Conservation (phyloP, 176 grass and related monocot species). For the Areca catechu region DNA sequence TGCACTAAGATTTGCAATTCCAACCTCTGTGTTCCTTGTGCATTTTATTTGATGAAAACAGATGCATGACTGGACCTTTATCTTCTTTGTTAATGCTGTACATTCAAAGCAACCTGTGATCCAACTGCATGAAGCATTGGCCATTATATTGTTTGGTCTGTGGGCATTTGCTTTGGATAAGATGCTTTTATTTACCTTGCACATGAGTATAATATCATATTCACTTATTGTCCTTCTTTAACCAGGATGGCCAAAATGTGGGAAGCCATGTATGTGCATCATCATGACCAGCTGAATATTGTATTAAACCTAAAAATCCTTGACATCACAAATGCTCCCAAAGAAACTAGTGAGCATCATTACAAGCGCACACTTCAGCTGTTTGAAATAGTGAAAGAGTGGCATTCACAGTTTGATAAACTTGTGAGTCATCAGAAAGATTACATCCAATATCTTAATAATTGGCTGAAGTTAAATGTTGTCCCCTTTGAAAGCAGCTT, state of each 20-base stretch:
- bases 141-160: no score
- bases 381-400: conserved; percentile 53
- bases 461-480: conserved; percentile 86
- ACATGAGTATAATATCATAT: not conserved
- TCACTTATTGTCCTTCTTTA: conserved; percentile 28
- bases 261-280: conserved; percentile 70
- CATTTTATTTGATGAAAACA: no score
- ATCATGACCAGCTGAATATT: conserved; percentile 51
- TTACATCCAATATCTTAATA: conserved; percentile 60
- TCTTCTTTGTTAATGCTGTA: no score
- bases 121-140: no score
- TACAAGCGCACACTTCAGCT: conserved; percentile 77
- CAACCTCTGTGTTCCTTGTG: no score
- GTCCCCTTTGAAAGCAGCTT: conserved; percentile 90
- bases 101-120: no score
- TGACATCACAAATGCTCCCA: conserved; percentile 58
- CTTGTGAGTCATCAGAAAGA: conserved; percentile 72
- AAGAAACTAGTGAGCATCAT: conserved; percentile 67
- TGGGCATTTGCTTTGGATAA: no score
- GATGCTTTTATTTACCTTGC: no score
- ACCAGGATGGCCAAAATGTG: conserved; percentile 92
- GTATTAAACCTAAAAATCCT: conserved; percentile 54
- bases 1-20: no score
- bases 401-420: conserved; percentile 58
- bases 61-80: no score